A percentile compares a stretch with the other conserved stretches of the same genome.
Evolutionary conservation across 768 basidiomycete genomes (phyloP).

Genomic region (Russula ochroleuca): DNA sequence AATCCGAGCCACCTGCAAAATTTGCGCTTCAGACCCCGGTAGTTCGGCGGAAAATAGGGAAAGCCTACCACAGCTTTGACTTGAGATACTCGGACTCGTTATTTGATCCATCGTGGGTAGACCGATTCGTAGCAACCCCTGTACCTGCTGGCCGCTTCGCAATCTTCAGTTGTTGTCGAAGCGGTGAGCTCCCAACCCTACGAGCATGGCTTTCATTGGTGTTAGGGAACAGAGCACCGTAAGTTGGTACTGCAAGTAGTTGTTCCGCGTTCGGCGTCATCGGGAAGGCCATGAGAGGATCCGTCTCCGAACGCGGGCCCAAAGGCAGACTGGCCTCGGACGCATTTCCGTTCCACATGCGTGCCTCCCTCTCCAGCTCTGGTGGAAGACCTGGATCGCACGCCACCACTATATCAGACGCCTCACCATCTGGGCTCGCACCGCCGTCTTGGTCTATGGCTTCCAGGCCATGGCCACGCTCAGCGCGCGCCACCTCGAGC

Average conservation of each 20-base stretch:
- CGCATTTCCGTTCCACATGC: slow-evolving; percentile 2
- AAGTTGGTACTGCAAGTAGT: background rate
- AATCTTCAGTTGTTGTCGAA: background rate
- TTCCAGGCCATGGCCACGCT: slow-evolving; percentile 20
- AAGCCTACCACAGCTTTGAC: slow-evolving; percentile 72
- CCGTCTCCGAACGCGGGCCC: slow-evolving; percentile 15
- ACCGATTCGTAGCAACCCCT: background rate
- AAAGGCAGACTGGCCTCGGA: background rate
- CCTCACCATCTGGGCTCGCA: slow-evolving; percentile 2
- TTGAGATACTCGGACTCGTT: slow-evolving; percentile 67
- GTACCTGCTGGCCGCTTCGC: background rate
- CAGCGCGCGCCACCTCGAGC: slow-evolving; percentile 41
- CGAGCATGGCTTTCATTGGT: background rate
- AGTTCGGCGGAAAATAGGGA: slow-evolving; percentile 11
- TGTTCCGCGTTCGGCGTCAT: background rate
- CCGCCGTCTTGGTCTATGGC: slow-evolving; percentile 19
- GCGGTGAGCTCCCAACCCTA: background rate
- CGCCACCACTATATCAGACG: background rate
- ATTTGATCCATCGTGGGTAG: slow-evolving; percentile 12
- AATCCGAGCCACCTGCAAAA: slow-evolving; percentile 81
- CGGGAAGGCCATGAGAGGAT: slow-evolving; percentile 22
- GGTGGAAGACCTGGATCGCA: slow-evolving; percentile 1
- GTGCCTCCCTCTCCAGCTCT: slow-evolving; percentile 24
- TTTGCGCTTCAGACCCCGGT: background rate
- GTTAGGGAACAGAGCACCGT: slow-evolving; percentile 9